Evolutionary conservation across 2,329 filamentous ascomycete species (phyloP).

Genomic region (Eutypa lata): DNA sequence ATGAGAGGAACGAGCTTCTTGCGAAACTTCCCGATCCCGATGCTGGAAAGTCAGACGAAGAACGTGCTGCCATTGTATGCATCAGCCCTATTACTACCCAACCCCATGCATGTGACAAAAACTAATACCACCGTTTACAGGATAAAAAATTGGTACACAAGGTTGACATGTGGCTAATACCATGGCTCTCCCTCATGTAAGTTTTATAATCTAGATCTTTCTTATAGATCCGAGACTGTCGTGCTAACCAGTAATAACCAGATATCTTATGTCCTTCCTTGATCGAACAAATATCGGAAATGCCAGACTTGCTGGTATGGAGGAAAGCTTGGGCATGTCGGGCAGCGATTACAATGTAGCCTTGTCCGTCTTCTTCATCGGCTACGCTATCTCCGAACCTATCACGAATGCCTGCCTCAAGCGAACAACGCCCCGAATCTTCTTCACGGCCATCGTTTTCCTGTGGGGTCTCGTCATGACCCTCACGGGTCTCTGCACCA

Average conservation of each 20-base stretch:
- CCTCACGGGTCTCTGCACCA: conserved; percentile 64
- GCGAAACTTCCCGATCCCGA: conserved; percentile 47
- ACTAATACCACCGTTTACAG: conserved; percentile 17
- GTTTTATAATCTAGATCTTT: conserved; percentile 16
- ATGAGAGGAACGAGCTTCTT: background rate
- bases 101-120: background rate
- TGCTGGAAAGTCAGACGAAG: conserved; percentile 51
- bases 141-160: conserved; percentile 29
- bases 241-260: background rate
- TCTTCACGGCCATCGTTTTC: conserved; percentile 79
- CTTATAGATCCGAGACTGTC: background rate
- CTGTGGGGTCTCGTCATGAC: conserved; percentile 68
- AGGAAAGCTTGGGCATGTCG: conserved; percentile 57
- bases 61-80: conserved; percentile 51
- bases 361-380: conserved; percentile 83
- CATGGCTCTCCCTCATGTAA: conserved; percentile 26
- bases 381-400: conserved; percentile 76
- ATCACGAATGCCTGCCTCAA: conserved; percentile 80
- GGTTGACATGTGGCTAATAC: conserved; percentile 32
- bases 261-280: conserved; percentile 70
- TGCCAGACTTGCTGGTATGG: conserved; percentile 57
- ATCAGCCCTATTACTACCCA: background rate
- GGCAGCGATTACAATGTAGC: conserved; percentile 68
- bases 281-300: conserved; percentile 74
- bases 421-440: conserved; percentile 69